Conservation (phyloP, 495 filamentous ascomycete species). For the Penicillium manginii region DNA sequence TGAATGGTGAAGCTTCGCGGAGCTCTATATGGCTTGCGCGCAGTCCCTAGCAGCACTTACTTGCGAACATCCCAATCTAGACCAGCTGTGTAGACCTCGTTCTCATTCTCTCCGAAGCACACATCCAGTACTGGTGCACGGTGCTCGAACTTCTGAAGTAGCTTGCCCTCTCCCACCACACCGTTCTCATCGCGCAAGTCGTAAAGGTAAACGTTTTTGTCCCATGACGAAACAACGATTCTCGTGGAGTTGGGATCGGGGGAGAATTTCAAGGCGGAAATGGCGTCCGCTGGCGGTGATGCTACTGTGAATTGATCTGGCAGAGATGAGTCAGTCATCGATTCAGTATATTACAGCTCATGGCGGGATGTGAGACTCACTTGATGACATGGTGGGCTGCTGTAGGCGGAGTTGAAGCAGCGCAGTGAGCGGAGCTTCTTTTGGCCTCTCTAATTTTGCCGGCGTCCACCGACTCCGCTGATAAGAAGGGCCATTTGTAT, state of each 20-base stretch:
- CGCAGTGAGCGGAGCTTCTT: not conserved
- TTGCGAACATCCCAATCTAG: slow-evolving; percentile 83
- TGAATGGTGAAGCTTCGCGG: not conserved
- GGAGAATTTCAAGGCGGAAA: slow-evolving; percentile 85
- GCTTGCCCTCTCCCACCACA: slow-evolving; percentile 54
- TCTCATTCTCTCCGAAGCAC: slow-evolving; percentile 79
- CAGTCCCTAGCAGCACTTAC: slow-evolving; percentile 43
- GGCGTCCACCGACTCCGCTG: not conserved
- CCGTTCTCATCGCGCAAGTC: slow-evolving; percentile 68
- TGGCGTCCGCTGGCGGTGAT: slow-evolving; percentile 80
- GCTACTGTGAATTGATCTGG: slow-evolving; percentile 51
- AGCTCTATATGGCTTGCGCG: not conserved
- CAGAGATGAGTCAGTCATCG: not conserved
- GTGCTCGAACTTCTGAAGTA: slow-evolving; percentile 76
- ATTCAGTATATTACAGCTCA: not conserved
- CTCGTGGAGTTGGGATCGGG: slow-evolving; percentile 65
- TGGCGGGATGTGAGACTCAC: slow-evolving; percentile 26
- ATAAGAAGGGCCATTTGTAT: not conserved
- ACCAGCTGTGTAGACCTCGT: slow-evolving; percentile 83
- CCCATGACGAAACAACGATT: slow-evolving; percentile 92
- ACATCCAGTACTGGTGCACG: slow-evolving; percentile 87
- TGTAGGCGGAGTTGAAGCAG: slow-evolving; percentile 1
- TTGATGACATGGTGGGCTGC: slow-evolving; percentile 38
- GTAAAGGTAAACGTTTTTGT: slow-evolving; percentile 89
- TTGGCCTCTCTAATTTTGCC: not conserved